A percentile compares a stretch with the other conserved stretches of the same genome.
Evolutionary conservation across 2,329 filamentous ascomycete species (phyloP).

Genomic region (Alternaria atra): DNA sequence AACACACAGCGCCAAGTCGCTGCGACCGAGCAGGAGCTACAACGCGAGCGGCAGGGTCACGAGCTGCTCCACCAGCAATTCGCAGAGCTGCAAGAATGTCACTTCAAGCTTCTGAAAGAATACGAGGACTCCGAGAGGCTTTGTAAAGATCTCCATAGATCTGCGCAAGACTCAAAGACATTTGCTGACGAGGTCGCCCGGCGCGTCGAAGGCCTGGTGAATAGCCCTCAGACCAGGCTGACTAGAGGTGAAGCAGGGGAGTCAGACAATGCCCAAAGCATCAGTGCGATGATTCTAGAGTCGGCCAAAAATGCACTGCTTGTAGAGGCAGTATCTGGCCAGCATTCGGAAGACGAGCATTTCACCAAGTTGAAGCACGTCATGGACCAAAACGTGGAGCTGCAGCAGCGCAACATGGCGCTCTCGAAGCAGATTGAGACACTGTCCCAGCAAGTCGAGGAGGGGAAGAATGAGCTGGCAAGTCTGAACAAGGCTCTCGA

Average conservation of each 20-base stretch:
- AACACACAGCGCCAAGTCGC: not conserved
- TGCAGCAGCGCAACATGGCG: slow-evolving; percentile 8
- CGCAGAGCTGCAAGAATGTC: slow-evolving; percentile 10
- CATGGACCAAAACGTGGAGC: slow-evolving; percentile 18
- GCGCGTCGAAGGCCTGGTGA: slow-evolving; percentile 15
- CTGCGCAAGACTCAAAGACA: not conserved
- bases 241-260: not conserved
- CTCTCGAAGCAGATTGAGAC: not conserved
- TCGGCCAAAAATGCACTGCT: slow-evolving; percentile 22
- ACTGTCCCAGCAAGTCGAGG: slow-evolving; percentile 9
- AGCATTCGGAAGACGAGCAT: slow-evolving; percentile 1
- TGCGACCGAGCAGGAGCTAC: slow-evolving; percentile 4
- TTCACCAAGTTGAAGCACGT: slow-evolving; percentile 6
- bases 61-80: slow-evolving; percentile 19
- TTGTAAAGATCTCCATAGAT: slow-evolving; percentile 8
- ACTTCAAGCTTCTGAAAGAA: slow-evolving; percentile 13
- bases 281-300: slow-evolving; percentile 23
- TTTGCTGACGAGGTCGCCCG: slow-evolving; percentile 11
- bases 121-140: slow-evolving; percentile 1
- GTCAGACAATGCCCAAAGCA: slow-evolving; percentile 15
- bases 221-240: not conserved
- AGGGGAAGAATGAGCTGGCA: slow-evolving; percentile 8
- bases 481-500: slow-evolving; percentile 18
- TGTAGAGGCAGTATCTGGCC: slow-evolving; percentile 1
- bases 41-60: not conserved